Base-by-base conservation (phyloP, 306 rosid species). In the Lotus japonicus region DNA sequence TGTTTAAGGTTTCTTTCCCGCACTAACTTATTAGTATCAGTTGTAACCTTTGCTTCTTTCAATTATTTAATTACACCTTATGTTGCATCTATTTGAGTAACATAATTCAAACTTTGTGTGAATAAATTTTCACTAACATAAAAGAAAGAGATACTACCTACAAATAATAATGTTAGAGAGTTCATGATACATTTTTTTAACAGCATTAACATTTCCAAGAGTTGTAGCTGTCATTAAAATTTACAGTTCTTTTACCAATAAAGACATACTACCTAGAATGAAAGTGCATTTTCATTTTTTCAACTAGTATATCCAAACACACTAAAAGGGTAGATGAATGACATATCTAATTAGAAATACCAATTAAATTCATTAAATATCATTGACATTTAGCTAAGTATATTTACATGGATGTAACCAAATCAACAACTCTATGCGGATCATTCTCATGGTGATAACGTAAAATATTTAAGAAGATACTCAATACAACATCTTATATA, bases 341-440 rank as follows among this genome's bases (percentile, higher is more conserved):
- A 64, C 58, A 72, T 16, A 44, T 18, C 21, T 12, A 15, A 45
- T 45, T 16, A 61, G 18, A 60, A 59, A 60, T 8, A 26, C 28
- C 58, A 48, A 21, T 50, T 59, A 17, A 18, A 70, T 71, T 50
- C 74, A 56, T 16, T 49, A 65, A 58, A 53, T 54, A 59, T 36
- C 18, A 58, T 72, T 49, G 43, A 36, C 74, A 69, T 45, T 72
- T 43, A 76, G 64, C 80, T 75, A 31, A 72, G 67, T 23, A 72
- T 58, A 84, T 84, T 70, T 81, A 87, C 90, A 85, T 7, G 70
- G 66, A 48, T 44, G 58, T 63, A 39, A 67, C 60, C 80, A 77
- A 71, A 79, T 78, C 74, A 72, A 61, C 71, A 21, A 75, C 80
- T 55, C 73, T 83, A 77, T 84, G 85, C 89, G 81, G 5, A 64